Evolutionary conservation across 768 basidiomycete species (phyloP), one percentile per base, ranked within the genome.

Genomic region (Solioccasus polychromus): DNA sequence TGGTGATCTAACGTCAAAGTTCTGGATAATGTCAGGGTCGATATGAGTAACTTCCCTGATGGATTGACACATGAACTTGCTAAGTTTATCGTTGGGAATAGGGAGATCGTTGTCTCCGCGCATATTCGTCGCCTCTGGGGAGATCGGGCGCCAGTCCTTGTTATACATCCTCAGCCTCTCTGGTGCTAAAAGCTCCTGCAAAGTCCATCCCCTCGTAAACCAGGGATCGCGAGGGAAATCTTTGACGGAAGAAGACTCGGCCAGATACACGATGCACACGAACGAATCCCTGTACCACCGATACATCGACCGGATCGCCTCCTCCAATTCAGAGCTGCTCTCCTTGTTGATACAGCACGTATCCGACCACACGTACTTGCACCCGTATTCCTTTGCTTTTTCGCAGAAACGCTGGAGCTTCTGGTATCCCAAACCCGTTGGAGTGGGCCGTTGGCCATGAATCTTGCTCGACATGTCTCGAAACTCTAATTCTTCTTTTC

Each of bases 351-450:
- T 52, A 15, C 51, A 52, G 11, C 53, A 59, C 4, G 60, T 59
- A 8, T 59, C 60, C 5, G 50, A 38, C 60, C 60, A 62, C 5
- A 48, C 60, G 24, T 48, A 58, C 22, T 51, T 41, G 40, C 50
- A 53, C 2, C 47, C 51, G 8, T 53, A 44, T 18, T 39, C 51
- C 8, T 30, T 32, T 1, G 55, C 55, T 42, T 50, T 53, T 12
- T 37, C 19, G 42, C 56, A 57, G 32, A 53, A 57, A 9, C 19
- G 35, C 15, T 10, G 7, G 20, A 57, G 51, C 14, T 54, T 57
- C 5, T 45, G 25, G 11, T 38, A 53, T 37, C 55, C 55, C 3
- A 18, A 11, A 9, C 54, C 32, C 10, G 11, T 3, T 2, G 41
- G 45, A 0, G 31, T 14, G 14, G 25, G 31, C 36, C 44, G 40